Base-by-base conservation (phyloP, 1,284 basidiomycete genomes). In the Moesziomyces antarcticus region DNA sequence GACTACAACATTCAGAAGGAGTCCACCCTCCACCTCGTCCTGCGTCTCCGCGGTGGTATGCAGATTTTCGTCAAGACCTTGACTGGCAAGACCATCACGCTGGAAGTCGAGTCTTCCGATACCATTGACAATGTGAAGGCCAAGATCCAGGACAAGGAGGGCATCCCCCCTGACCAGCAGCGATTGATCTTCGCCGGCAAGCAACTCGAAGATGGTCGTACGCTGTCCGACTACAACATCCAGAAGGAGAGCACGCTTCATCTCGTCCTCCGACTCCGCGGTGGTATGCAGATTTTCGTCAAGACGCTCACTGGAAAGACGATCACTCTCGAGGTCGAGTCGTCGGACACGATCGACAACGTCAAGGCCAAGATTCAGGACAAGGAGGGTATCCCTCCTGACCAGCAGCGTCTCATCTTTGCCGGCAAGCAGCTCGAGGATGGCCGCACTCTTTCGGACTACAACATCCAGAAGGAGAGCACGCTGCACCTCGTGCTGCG, bases 241-340 rank as follows among this genome's bases (percentile, higher is more conserved):
- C 96, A 99, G 88, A 98, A 98, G 89, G 96, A 98, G 88, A 94
- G 93, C 41, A 99, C 96, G 61, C 91, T 99, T 71, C 95, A 99
- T 87, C 87, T 98, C 73, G 96, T 99, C 72, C 90, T 98, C 68
- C 90, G 93, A 85, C 88, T 91, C 47, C 88, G 90, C 88, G 81
- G 92, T 85, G 92, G 92, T 75, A 82, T 83, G 81, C 81, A 83
- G 50, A 81, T 83, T 47, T 82, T 83, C 51, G 82, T 83, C 72
- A 83, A 83, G 81, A 82, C 92, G 89, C 92, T 98, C 76, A 97
- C 95, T n/a, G n/a, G n/a, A n/a, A n/a, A n/a, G n/a, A n/a, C n/a
- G n/a, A n/a, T n/a, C n/a, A n/a, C n/a, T n/a, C 56, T 93, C 88
- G 85, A 93, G 90, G 94, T 96, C 77, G 93, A 96, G 87, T 85